A percentile compares a stretch with the other conserved stretches of the same genome.
phyloP scores from a whole-genome alignment of 2,329 filamentous ascomycete species.

The Hortaea werneckii region DNA sequence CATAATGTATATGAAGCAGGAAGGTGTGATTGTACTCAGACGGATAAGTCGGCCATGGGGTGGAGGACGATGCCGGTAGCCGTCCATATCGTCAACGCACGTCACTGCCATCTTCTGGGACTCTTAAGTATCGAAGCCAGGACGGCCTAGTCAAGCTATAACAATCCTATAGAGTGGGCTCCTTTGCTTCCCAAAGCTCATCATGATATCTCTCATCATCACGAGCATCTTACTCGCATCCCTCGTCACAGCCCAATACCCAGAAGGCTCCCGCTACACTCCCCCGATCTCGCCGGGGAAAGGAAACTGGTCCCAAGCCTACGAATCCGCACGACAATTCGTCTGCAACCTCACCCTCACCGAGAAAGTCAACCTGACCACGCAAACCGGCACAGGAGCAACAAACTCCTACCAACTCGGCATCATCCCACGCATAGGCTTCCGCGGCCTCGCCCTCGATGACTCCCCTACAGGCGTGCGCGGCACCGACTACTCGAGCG shows the following conservation, averaged over 20 bases:
- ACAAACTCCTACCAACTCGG: conserved; percentile 56
- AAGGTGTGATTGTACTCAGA: no score
- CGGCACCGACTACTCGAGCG: conserved; percentile 63
- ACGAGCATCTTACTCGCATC: no score
- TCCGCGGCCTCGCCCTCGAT: conserved; percentile 8
- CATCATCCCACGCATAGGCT: conserved; percentile 45
- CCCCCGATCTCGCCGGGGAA: background rate
- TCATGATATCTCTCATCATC: no score
- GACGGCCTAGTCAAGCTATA: no score
- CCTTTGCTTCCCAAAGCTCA: no score
- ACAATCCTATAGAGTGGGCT: no score
- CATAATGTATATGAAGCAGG: no score
- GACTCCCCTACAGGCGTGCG: conserved; percentile 48
- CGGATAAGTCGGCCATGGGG: no score
- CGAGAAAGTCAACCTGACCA: conserved; percentile 27
- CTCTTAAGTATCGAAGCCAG: no score
- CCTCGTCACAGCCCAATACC: background rate
- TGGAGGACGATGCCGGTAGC: no score
- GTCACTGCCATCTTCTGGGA: no score
- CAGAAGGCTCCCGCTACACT: conserved; percentile 1
- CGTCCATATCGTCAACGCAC: no score
- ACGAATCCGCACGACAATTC: conserved; percentile 20
- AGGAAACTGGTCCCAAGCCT: conserved; percentile 38
- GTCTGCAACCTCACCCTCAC: conserved; percentile 23
- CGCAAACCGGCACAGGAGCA: conserved; percentile 40